Base-by-base conservation (phyloP, 352 stramenopile genomes). In the Phytophthora sp. region DNA sequence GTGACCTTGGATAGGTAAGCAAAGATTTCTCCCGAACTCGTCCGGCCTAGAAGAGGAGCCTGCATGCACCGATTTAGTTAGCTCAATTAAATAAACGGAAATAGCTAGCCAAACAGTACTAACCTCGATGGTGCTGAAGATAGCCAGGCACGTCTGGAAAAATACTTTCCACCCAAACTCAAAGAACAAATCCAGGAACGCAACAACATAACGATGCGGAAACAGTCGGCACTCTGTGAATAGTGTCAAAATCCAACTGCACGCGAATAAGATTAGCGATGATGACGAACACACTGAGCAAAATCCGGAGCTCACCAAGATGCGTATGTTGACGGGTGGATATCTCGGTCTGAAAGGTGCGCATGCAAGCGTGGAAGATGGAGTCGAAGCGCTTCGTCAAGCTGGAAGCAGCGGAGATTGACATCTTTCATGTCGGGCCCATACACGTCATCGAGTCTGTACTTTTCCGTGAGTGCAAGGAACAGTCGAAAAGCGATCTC, bases 171-270 rank as follows among this genome's bases (percentile, higher is more conserved):
- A 84, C 1, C 76, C 76, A 43, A 66, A 75, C 21, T 79, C 66
- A 45, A 84, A 80, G 37, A 82, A 84, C 30, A 84, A 49, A 49
- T 84, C 70, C 20, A 84, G 38, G 32, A 84, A 80, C 3, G 44
- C 48, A 39, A 84, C 51, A 7, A 79, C 70, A 51, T 66, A 77
- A 15, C 63, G 56, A 30, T 80, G 67, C 2, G 69, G 67, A 6
- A 84, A 61, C 39, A 84, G 41, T 15, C 73, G 70, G 13, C 70
- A 78, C 42, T 84, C 73, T 31, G 76, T 82, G 39, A 84, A 84
- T n/a, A 82, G 54, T 17, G 73, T 84, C 44, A 84, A 35, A 24
- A 84, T 79, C 76, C 76, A 84, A 46, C 76, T 84, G 35, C 21
- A 39, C 15, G 52, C 7, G 5, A 37, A 23, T 3, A 27, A 42